Base-by-base conservation (phyloP, 2,329 filamentous ascomycete species). In the Aspergillus terreus region DNA sequence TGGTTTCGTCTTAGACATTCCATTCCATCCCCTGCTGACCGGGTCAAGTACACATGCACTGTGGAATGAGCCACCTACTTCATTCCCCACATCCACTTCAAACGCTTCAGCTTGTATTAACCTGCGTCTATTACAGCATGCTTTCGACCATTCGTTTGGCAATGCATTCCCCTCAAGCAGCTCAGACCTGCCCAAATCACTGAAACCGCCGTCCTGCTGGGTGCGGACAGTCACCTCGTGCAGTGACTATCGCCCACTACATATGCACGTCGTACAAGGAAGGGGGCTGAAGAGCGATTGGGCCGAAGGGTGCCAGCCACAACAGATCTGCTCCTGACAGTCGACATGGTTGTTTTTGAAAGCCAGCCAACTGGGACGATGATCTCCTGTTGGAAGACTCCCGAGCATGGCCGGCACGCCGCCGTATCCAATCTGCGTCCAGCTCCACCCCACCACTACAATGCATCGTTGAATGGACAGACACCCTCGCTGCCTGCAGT, bases 201-300 rank as follows among this genome's bases (percentile, higher is more conserved):
- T 23, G 15, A 42, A 9, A 15, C 23, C 12, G 40, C 40, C 19
- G 2, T 12, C 35, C 45, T 44, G 49, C 30, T 43, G 44, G 36
- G 41, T 25, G 38, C 47, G 50, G 45, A 19, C 52, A 51, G 36
- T 44, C 46, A 40, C 17, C 32, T 47, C 41, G 55, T 48, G 57
- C 55, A 53, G 48, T 46, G 46, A 51, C 44, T 40, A 36, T 51
- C 32, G 25, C 43, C 46, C 35, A 48, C 50, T 52, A 47, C 47
- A 41, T 40, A 60, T 58, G 60, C 57, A 58, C 46, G 54, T 60
- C 51, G 58, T 61, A 60, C 60, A 60, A 58, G 60, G 58, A 50
- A 47, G 49, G 50, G 42, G 35, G 56, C 45, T 25, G 45, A 43
- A 15, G 45, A 48, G 32, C 38, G 44, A 47, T 38, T 41, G 40